Conservation (phyloP, 176 grass and related monocot genomes). For the Echinochloa phyllopogon region DNA sequence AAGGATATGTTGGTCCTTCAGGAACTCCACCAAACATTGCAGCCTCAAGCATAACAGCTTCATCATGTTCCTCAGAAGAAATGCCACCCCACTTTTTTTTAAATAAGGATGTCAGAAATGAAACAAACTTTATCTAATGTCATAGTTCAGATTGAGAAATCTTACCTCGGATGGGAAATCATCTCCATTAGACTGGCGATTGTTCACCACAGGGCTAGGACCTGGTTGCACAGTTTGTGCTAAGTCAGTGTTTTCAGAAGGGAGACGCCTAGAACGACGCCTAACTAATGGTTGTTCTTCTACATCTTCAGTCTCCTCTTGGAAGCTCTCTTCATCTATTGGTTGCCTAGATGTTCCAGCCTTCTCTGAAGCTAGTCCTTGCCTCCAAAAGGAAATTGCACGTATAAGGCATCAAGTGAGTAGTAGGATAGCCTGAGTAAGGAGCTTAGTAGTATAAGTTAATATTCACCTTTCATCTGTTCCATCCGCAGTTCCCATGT, state of each 20-base stretch:
- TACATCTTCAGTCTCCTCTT: slow-evolving; percentile 78
- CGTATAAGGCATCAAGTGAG: slow-evolving; percentile 30
- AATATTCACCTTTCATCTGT: slow-evolving; percentile 73
- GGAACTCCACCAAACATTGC: slow-evolving; percentile 97
- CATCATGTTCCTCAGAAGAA: slow-evolving; percentile 92
- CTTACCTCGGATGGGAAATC: slow-evolving; percentile 81
- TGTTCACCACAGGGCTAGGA: slow-evolving; percentile 43
- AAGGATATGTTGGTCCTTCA: slow-evolving; percentile 69
- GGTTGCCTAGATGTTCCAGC: slow-evolving; percentile 60
- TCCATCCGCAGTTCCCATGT: slow-evolving; percentile 34
- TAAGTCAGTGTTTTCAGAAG: slow-evolving; percentile 55
- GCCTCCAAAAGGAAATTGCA: slow-evolving; percentile 59
- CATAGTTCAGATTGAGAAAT: slow-evolving; percentile 1
- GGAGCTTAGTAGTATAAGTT: slow-evolving; percentile 34
- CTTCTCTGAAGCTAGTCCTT: slow-evolving; percentile 60
- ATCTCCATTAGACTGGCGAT: slow-evolving; percentile 48
- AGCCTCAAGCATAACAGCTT: slow-evolving; percentile 98
- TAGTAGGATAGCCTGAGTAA: slow-evolving; percentile 20
- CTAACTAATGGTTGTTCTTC: slow-evolving; percentile 79
- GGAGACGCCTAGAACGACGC: slow-evolving; percentile 57
- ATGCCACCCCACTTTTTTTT: slow-evolving; percentile 91
- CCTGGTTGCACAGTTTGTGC: slow-evolving; percentile 30
- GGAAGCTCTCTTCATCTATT: slow-evolving; percentile 51
- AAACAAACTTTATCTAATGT: slow-evolving; percentile 14
- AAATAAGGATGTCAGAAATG: slow-evolving; percentile 40